These are phyloP conservation scores for Phytophthora rubi DNA, from an alignment of 352 stramenopile genomes.

Conservation along the genomic window DNA sequence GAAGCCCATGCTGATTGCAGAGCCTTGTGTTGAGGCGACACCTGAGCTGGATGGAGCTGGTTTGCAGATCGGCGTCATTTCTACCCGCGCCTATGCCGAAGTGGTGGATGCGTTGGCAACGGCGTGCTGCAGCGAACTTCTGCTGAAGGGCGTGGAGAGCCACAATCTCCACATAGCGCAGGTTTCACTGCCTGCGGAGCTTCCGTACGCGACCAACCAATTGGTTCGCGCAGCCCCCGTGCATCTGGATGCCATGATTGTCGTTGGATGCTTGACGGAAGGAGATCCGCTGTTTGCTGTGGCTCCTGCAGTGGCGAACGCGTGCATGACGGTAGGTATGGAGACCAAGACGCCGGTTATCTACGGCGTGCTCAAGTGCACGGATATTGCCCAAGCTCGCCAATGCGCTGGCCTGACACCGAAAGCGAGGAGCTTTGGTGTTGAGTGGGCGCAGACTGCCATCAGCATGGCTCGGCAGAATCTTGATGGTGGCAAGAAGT, in stretches of 20 bases:
- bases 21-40: conserved; percentile 42
- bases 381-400: conserved; percentile 2
- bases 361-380: conserved; percentile 6
- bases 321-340: neutral
- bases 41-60: conserved; percentile 29
- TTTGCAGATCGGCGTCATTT: conserved; percentile 41
- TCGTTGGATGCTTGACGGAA: conserved; percentile 3
- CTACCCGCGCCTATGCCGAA: conserved; percentile 30
- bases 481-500: neutral
- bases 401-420: conserved; percentile 4
- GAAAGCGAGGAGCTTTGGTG: conserved; percentile 15
- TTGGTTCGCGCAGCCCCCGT: conserved; percentile 9
- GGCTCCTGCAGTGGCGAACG: conserved; percentile 1
- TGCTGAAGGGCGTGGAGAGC: conserved; percentile 40
- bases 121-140: conserved; percentile 40
- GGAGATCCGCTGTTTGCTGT: neutral
- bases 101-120: conserved; percentile 37
- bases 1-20: conserved; percentile 30
- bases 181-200: conserved; percentile 42
- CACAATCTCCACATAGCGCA: conserved; percentile 37
- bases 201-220: conserved; percentile 42
- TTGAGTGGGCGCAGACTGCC: conserved; percentile 90
- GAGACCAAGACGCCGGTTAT: conserved; percentile 7
- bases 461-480: conserved; percentile 88
- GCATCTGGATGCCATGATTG: conserved; percentile 6